Base-by-base conservation (phyloP, 768 basidiomycete species). In the Tulasnella sp. region DNA sequence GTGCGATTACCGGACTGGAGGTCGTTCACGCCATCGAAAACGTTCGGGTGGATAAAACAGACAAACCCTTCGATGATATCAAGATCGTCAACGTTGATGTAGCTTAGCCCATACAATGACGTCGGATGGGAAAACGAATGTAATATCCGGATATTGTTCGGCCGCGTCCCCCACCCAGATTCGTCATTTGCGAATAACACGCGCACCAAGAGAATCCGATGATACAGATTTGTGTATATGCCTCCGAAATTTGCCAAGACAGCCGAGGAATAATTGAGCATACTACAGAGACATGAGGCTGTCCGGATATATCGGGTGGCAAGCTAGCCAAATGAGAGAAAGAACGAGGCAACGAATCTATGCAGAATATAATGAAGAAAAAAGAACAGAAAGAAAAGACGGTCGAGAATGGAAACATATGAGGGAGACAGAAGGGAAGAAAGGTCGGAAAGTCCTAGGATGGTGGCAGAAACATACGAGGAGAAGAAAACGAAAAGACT, bases 41-140 rank as follows among this genome's bases (percentile, higher is more conserved):
- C 81, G 93, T 92, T 77, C 93, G 93, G 84, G 90, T 90, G 16
- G 91, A 91, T 86, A 94, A 94, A 84, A 82, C 87, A 73, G 95
- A 96, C 82, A 95, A 95, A 83, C 94, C 95, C 18, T 94, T 90
- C 80, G 96, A 97, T 82, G 95, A 97, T 82, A 94, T 99, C 85
- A 95, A 94, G 84, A 96, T 96, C 79, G 85, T 91, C 82, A 95
- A 93, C 39, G 80, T 82, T 20, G 81, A 81, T 39, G 77, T 82
- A 29, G 82, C 79, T 37, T 81, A 70, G 11, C 61, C 10, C 1
- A 0, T 26, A 26, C 10, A n/a, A 67, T 67, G 61, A 67, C 61
- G 61, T 67, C 29, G 61, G 32, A 13, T 35, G 29, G 61, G 51
- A n/a, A 51, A 51, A 44, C 13, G 0, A 51, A 51, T n/a, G n/a